These are phyloP conservation scores for Fusarium sambucinum DNA, from an alignment of 2,329 filamentous ascomycete species.

Conservation along the genomic window DNA sequence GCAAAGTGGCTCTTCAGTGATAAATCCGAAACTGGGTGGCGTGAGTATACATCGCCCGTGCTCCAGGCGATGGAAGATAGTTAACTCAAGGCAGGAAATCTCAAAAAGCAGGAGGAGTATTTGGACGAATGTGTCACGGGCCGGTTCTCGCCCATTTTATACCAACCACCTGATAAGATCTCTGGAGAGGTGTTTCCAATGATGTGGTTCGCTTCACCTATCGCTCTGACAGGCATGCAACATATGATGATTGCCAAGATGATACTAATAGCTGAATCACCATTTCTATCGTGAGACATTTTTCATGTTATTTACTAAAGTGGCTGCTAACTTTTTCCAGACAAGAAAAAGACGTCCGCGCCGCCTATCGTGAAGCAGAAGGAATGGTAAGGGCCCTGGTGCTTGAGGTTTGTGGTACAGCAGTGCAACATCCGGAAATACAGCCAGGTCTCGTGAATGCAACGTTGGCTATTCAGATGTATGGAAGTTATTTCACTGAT, in stretches of 20 bases:
- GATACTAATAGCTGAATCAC: constrained; percentile 37
- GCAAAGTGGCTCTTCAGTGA: constrained; percentile 37
- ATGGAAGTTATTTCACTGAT: constrained; percentile 40
- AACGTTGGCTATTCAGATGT: constrained; percentile 32
- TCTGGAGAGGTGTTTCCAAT: constrained; percentile 38
- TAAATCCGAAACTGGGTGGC: constrained; percentile 34
- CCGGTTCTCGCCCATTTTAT: constrained; percentile 21
- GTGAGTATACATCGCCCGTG: not conserved
- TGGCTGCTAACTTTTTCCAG: not conserved
- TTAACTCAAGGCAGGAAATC: not conserved
- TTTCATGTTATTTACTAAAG: accelerated
- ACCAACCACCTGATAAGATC: constrained; percentile 10
- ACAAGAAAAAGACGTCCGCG: constrained; percentile 9
- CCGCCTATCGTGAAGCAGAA: constrained; percentile 35
- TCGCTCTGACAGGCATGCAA: constrained; percentile 40
- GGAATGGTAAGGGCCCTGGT: constrained; percentile 28
- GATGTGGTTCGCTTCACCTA: constrained; percentile 35
- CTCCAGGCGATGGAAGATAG: accelerated
- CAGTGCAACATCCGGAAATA: constrained; percentile 28
- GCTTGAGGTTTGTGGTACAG: constrained; percentile 37
- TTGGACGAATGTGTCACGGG: constrained; percentile 15
- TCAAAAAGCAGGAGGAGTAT: constrained; percentile 38
- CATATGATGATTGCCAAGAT: constrained; percentile 45
- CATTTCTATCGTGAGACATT: constrained; percentile 20
- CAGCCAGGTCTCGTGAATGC: constrained; percentile 39